phyloP scores from a whole-genome alignment of 164 flowering plant genomes.

The Aristolochia fimbriata region DNA sequence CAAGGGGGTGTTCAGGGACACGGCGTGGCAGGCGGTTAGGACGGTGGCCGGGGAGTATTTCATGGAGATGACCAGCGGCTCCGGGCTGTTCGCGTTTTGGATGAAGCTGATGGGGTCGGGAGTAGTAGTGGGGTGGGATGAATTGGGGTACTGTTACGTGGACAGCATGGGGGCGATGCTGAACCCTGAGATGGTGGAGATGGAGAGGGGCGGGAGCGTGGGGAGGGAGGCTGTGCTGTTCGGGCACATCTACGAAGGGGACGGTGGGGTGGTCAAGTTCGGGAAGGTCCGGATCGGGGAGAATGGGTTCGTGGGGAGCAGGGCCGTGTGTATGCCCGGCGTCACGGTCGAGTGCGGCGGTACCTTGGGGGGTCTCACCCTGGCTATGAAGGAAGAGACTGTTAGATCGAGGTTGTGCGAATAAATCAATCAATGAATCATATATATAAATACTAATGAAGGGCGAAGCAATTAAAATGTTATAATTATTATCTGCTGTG shows the following conservation, averaged over 20 bases:
- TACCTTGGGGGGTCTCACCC: conserved; percentile 35
- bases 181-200: conserved; percentile 81
- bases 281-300: conserved; percentile 52
- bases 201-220: conserved; percentile 54
- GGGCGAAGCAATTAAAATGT: too few species aligned
- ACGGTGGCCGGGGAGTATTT: conserved; percentile 59
- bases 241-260: conserved; percentile 80
- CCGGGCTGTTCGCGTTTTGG: conserved; percentile 35
- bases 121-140: conserved; percentile 26
- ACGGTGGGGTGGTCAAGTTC: conserved; percentile 58
- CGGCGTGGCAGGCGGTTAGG: conserved; percentile 64
- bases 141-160: conserved; percentile 27
- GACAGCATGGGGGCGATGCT: conserved; percentile 55
- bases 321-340: conserved; percentile 68
- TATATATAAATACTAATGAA: too few species aligned
- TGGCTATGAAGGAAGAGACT: conserved; percentile 64
- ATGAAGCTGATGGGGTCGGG: conserved; percentile 68
- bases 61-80: conserved; percentile 69
- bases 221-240: conserved; percentile 62
- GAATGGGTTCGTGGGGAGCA: conserved; percentile 66
- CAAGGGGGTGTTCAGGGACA: conserved; percentile 45
- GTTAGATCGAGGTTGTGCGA: conserved; percentile 24
- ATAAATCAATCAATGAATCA: too few species aligned
- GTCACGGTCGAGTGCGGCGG: conserved; percentile 52
- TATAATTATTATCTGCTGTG: too few species aligned